These are phyloP conservation scores for Beauveria sp. DNA, from an alignment of 2,329 filamentous ascomycete species.

Conservation along the genomic window DNA sequence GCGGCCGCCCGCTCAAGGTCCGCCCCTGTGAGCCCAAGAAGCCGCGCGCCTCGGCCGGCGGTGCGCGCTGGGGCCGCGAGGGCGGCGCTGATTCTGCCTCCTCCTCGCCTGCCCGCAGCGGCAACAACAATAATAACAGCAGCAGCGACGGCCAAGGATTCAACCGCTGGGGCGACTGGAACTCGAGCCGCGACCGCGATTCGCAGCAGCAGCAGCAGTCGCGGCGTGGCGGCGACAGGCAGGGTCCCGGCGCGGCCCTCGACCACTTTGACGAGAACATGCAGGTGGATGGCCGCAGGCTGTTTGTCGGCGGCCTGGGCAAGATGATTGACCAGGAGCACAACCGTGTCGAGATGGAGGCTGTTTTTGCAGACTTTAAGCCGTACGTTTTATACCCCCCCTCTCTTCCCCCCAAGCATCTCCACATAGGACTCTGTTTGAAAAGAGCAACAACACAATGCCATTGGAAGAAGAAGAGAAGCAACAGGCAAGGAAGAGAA, in stretches of 20 bases:
- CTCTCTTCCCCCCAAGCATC: neutral
- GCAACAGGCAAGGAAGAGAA: slow-evolving; percentile 13
- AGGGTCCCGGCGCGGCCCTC: slow-evolving; percentile 21
- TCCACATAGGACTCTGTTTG: neutral
- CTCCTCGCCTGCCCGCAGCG: neutral
- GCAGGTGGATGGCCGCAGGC: slow-evolving; percentile 27
- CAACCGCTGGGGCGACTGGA: slow-evolving; percentile 40
- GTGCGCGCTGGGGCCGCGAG: slow-evolving; percentile 13
- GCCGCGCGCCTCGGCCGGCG: slow-evolving; percentile 13
- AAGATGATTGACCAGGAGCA: slow-evolving; percentile 40
- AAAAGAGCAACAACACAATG: no score
- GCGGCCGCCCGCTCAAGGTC: slow-evolving; percentile 54
- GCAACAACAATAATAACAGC: neutral
- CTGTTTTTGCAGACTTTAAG: slow-evolving; percentile 39
- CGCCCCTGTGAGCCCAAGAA: slow-evolving; percentile 55
- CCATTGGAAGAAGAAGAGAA: slow-evolving; percentile 15
- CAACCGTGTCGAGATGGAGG: slow-evolving; percentile 37
- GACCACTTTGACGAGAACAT: slow-evolving; percentile 24
- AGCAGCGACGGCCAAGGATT: slow-evolving; percentile 18
- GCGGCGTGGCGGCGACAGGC: slow-evolving; percentile 15
- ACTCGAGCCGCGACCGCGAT: slow-evolving; percentile 11
- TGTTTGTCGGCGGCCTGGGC: slow-evolving; percentile 44
- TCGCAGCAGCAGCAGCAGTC: neutral
- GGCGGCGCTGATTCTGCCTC: slow-evolving; percentile 12
- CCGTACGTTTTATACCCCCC: slow-evolving; percentile 23